Evolutionary conservation across 805 yeast genomes (phyloP).

Genomic region (Suhomyces sp.): DNA sequence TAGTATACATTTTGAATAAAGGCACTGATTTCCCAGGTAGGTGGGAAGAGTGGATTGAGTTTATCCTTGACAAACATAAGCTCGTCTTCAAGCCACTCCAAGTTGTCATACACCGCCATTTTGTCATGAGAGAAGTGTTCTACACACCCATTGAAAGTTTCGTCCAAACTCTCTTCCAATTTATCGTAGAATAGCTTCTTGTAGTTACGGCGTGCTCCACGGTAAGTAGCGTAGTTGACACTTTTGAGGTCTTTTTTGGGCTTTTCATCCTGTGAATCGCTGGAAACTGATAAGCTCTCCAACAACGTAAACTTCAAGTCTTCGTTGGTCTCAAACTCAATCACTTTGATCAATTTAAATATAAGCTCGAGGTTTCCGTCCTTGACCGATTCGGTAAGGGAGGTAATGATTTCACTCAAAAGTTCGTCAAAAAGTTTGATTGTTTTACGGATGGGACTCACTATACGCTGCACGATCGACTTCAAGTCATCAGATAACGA

Average conservation of each 20-base stretch:
- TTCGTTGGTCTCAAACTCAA: conserved; percentile 77
- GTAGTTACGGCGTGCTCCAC: conserved; percentile 53
- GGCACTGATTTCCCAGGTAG: conserved; percentile 67
- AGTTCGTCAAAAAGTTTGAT: conserved; percentile 62
- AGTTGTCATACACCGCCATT: conserved; percentile 61
- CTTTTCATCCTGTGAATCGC: conserved; percentile 8
- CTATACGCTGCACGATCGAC: conserved; percentile 59
- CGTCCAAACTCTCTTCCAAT: conserved; percentile 57
- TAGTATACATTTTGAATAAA: conserved; percentile 66
- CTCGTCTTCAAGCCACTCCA: conserved; percentile 85
- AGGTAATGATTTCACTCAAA: conserved; percentile 61
- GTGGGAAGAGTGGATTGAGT: conserved; percentile 60
- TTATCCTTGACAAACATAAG: conserved; percentile 61
- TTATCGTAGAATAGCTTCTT: conserved; percentile 56
- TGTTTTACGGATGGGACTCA: conserved; percentile 43
- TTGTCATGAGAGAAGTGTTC: conserved; percentile 48
- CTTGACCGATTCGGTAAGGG: conserved; percentile 69
- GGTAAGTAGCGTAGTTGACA: conserved; percentile 25
- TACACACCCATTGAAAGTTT: conserved; percentile 65
- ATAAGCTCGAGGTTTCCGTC: conserved; percentile 66
- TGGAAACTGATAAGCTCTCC: conserved; percentile 23
- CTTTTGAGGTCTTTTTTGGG: conserved; percentile 11
- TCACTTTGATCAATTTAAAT: conserved; percentile 67
- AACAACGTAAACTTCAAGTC: conserved; percentile 53
- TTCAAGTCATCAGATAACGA: conserved; percentile 59